phyloP scores from a whole-genome alignment of 768 basidiomycete genomes.

The Omphalotus guepiniiformis region DNA sequence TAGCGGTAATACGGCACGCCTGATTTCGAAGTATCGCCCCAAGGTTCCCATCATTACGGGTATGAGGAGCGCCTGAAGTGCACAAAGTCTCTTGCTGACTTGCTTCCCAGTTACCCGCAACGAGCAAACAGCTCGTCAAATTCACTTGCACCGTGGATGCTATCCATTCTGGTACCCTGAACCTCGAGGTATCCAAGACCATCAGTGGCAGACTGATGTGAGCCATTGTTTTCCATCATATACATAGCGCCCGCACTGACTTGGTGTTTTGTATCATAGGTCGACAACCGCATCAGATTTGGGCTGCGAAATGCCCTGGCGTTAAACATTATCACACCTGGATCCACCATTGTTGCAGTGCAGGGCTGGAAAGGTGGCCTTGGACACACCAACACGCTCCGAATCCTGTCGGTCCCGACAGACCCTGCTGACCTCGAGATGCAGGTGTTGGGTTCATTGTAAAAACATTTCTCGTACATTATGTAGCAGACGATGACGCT shows the following conservation, averaged over 20 bases:
- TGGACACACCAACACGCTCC: constrained; percentile 91
- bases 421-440: constrained; percentile 73
- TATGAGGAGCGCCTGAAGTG: constrained; percentile 30
- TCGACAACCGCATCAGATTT: constrained; percentile 86
- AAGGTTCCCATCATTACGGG: constrained; percentile 91
- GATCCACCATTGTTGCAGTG: constrained; percentile 87
- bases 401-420: constrained; percentile 79
- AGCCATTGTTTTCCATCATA: too few relatives aligned
- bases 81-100: background rate
- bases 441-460: constrained; percentile 51
- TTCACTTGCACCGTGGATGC: constrained; percentile 93
- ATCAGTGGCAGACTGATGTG: constrained; percentile 98
- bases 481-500: too few relatives aligned
- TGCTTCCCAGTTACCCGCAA: constrained; percentile 82
- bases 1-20: constrained; percentile 91
- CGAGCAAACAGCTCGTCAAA: constrained; percentile 92
- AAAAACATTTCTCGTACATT: too few relatives aligned
- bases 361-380: constrained; percentile 99
- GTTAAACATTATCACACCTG: constrained; percentile 83
- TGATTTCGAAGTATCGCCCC: constrained; percentile 96
- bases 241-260: too few relatives aligned
- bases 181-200: constrained; percentile 80
- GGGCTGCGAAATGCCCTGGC: constrained; percentile 81
- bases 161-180: constrained; percentile 98
- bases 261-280: constrained; percentile 35